Conservation (phyloP, 2,329 filamentous ascomycete species). For the Rhynchosporium secalis region DNA sequence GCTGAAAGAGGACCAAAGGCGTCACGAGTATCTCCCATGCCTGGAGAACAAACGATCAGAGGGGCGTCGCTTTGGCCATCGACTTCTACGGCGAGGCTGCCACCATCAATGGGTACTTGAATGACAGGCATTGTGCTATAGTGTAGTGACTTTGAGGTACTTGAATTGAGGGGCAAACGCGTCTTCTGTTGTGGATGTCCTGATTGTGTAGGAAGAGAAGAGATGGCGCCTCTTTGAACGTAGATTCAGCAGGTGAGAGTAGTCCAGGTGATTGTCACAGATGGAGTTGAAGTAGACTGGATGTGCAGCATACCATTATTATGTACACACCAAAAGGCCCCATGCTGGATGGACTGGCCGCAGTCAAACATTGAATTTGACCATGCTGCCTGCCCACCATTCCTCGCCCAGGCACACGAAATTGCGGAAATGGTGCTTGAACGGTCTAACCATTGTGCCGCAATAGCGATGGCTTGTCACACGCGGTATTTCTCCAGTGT, state of each 20-base stretch:
- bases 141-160: background rate
- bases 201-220: background rate
- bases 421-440: background rate
- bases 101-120: constrained; percentile 7
- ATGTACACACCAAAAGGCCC: background rate
- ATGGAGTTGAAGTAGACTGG: background rate
- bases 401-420: background rate
- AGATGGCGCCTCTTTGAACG: too few relatives aligned
- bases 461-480: too few relatives aligned
- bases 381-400: background rate
- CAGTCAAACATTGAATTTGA: background rate
- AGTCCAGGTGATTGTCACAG: background rate
- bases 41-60: constrained; percentile 18
- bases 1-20: constrained; percentile 12
- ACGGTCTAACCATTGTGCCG: too few relatives aligned
- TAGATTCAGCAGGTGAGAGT: background rate
- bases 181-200: background rate
- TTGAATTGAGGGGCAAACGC: background rate
- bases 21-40: constrained; percentile 18
- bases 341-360: background rate
- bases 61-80: constrained; percentile 13
- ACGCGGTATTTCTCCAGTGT: too few relatives aligned
- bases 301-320: background rate
- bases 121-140: constrained; percentile 7
- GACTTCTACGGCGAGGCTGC: constrained; percentile 16